Conservation (phyloP, 495 filamentous ascomycete species). For the Talaromyces wortmannii region DNA sequence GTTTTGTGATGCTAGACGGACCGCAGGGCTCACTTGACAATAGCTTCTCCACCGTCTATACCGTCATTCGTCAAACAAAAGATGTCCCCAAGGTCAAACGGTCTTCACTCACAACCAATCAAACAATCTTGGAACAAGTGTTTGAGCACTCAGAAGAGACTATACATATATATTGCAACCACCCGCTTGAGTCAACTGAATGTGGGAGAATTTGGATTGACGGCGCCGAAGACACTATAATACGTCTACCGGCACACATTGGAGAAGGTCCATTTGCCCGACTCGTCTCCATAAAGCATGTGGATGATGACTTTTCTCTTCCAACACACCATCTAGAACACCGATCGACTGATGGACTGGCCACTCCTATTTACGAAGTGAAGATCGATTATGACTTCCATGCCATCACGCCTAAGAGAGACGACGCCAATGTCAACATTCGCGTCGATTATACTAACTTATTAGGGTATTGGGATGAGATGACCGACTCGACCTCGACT, state of each 20-base stretch:
- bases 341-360: too few relatives aligned
- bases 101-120: conserved; percentile 17
- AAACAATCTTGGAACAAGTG: conserved; percentile 14
- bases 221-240: conserved; percentile 27
- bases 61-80: conserved; percentile 7
- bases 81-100: conserved; percentile 12
- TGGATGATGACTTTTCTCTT: too few relatives aligned
- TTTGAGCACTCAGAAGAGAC: conserved; percentile 21
- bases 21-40: conserved; percentile 20
- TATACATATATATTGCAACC: conserved; percentile 21
- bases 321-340: too few relatives aligned
- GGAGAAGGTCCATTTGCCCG: too few relatives aligned
- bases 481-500: too few relatives aligned
- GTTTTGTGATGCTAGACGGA: conserved; percentile 29
- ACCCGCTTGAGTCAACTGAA: conserved; percentile 9
- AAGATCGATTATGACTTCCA: too few relatives aligned
- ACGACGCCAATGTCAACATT: too few relatives aligned
- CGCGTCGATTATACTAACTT: too few relatives aligned
- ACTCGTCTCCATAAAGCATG: too few relatives aligned
- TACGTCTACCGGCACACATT: conserved; percentile 14
- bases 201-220: conserved; percentile 16
- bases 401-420: too few relatives aligned
- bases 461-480: too few relatives aligned
- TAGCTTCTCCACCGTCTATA: conserved; percentile 13
- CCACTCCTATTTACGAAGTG: too few relatives aligned